These are phyloP conservation scores for Thamnidium elegans DNA, from an alignment of 192 early-diverging fungal species.

Conservation along the genomic window DNA sequence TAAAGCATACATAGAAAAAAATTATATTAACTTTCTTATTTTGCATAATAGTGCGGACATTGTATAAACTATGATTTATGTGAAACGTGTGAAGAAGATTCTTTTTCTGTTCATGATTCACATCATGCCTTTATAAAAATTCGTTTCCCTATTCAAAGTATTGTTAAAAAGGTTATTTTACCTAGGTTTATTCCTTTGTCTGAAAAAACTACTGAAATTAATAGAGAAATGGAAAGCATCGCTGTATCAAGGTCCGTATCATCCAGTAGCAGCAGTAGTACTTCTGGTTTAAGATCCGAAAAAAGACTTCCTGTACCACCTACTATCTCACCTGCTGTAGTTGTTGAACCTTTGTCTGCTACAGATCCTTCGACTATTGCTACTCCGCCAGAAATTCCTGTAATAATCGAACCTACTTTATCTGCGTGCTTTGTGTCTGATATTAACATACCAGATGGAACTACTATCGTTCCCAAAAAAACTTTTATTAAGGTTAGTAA, in stretches of 20 bases:
- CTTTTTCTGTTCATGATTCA: constrained; percentile 32
- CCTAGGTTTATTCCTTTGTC: not conserved
- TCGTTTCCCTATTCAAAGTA: constrained; percentile 29
- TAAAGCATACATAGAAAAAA: not conserved
- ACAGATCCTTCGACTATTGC: not conserved
- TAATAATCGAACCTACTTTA: not conserved
- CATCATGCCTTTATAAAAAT: constrained; percentile 52
- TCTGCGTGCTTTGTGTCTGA: constrained; percentile 60
- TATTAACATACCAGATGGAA: constrained; percentile 64
- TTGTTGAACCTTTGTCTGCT: not conserved
- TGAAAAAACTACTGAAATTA: not conserved
- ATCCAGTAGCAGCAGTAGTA: not conserved
- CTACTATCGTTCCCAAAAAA: constrained; percentile 48
- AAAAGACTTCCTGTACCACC: not conserved
- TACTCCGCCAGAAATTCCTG: not conserved
- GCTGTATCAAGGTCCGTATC: not conserved
- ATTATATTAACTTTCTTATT: no score
- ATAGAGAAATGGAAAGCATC: not conserved
- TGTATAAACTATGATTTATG: constrained; percentile 66
- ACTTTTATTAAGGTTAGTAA: constrained; percentile 52
- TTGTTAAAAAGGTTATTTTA: not conserved
- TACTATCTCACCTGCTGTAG: no score
- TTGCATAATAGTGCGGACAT: constrained; percentile 26
- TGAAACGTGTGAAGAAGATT: constrained; percentile 48
- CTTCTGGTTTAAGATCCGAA: not conserved